Evolutionary conservation across 2,329 filamentous ascomycete genomes (phyloP).

Genomic region (Tolypocladium cylindrosporum): DNA sequence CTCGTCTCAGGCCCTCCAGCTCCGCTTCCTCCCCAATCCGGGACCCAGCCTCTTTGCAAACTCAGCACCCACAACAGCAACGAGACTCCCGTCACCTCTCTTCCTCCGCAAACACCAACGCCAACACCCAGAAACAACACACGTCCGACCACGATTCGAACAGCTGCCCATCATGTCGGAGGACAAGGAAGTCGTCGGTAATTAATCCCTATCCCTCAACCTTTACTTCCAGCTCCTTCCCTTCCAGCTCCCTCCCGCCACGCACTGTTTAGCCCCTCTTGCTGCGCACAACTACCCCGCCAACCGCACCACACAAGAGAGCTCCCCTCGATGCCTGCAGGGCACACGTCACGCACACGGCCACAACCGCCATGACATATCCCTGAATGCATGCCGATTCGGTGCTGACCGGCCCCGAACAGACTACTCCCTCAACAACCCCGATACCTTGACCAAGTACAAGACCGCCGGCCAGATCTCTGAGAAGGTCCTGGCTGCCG

Average conservation of each 20-base stretch:
- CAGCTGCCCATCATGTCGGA: constrained; percentile 32
- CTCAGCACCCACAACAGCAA: not conserved
- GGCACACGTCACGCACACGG: constrained; percentile 4
- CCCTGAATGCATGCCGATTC: not conserved
- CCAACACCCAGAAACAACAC: not conserved
- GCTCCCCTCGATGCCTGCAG: not conserved
- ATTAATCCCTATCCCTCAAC: constrained; percentile 10
- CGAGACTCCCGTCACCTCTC: not conserved
- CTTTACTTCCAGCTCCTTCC: not conserved
- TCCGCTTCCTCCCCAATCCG: not conserved
- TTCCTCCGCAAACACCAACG: not conserved
- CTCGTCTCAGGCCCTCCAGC: not conserved
- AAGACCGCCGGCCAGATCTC: constrained; percentile 94
- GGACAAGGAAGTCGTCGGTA: constrained; percentile 34
- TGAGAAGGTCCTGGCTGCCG: constrained; percentile 86
- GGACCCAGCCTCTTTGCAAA: not conserved
- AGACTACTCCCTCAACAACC: constrained; percentile 89
- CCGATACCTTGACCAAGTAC: constrained; percentile 96
- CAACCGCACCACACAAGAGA: constrained; percentile 1
- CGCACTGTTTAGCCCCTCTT: constrained; percentile 9
- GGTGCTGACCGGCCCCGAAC: constrained; percentile 1
- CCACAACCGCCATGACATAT: not conserved
- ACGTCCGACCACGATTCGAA: not conserved
- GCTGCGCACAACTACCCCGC: constrained; percentile 9
- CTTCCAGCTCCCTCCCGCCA: not conserved